Conservation (phyloP, 2,329 filamentous ascomycete species). For the Parascedosporium putredinis region DNA sequence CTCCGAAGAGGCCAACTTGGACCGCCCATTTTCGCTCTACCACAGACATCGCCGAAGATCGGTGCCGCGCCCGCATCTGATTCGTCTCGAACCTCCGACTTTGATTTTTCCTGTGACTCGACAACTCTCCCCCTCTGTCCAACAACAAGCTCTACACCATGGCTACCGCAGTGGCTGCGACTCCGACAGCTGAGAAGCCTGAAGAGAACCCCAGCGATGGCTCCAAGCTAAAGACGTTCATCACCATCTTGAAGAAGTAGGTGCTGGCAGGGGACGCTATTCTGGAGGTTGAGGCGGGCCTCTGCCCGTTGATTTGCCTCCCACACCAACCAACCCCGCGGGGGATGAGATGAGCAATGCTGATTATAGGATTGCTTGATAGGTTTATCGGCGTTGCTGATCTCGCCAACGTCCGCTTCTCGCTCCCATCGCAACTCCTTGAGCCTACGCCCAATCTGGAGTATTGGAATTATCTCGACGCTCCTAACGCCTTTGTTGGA, state of each 20-base stretch:
- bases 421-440: slow-evolving; percentile 85
- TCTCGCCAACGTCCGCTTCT: slow-evolving; percentile 92
- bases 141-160: neutral
- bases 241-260: slow-evolving; percentile 81
- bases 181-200: slow-evolving; percentile 10
- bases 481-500: slow-evolving; percentile 76
- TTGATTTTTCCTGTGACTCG: neutral
- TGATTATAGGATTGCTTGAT: slow-evolving; percentile 9
- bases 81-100: too few relatives aligned
- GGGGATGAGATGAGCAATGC: too few relatives aligned
- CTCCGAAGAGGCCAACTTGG: too few relatives aligned
- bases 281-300: neutral
- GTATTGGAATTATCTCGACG: slow-evolving; percentile 98
- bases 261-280: slow-evolving; percentile 16
- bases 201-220: slow-evolving; percentile 58
- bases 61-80: neutral
- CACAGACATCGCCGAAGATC: neutral
- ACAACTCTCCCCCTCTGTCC: neutral
- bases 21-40: too few relatives aligned
- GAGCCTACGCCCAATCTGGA: slow-evolving; percentile 96
- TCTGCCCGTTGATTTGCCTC: neutral
- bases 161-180: slow-evolving; percentile 2
- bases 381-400: slow-evolving; percentile 95
- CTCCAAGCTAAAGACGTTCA: slow-evolving; percentile 81
- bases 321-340: neutral